phyloP scores from a whole-genome alignment of 192 early-diverging fungal species.

The Coemansia sp. region DNA sequence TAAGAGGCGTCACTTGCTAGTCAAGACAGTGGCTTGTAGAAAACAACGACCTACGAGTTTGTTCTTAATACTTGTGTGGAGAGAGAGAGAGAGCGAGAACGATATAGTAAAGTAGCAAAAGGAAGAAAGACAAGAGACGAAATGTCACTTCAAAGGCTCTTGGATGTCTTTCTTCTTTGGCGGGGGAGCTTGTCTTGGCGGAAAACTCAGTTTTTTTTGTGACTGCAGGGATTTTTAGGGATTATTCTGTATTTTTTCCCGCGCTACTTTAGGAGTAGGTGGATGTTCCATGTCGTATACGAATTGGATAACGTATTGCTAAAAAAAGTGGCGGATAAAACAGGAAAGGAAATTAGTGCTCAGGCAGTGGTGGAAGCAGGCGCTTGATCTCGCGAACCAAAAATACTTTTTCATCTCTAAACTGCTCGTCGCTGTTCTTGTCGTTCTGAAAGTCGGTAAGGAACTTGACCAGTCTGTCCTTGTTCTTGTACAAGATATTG shows the following conservation, averaged over 20 bases:
- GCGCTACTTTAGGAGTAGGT: not conserved
- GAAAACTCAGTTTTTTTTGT: not conserved
- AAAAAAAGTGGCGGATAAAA: not conserved
- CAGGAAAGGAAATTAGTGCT: constrained; percentile 1
- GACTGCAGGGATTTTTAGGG: not conserved
- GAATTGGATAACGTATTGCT: not conserved
- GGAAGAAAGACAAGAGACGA: not conserved
- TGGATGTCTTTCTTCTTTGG: not conserved
- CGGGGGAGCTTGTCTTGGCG: not conserved
- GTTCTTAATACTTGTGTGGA: not conserved
- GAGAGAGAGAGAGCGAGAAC: not conserved
- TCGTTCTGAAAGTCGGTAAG: constrained; percentile 94
- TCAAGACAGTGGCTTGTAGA: not conserved
- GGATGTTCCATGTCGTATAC: not conserved
- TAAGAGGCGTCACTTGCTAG: not conserved
- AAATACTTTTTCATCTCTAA: constrained; percentile 98
- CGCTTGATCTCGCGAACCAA: constrained; percentile 86
- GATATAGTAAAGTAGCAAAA: not conserved
- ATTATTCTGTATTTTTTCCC: not conserved
- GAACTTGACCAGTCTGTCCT: constrained; percentile 86
- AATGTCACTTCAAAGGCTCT: not conserved
- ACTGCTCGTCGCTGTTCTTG: constrained; percentile 96
- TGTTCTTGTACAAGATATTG: constrained; percentile 92
- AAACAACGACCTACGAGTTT: not conserved
- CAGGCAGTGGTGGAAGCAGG: constrained; percentile 33